Evolutionary conservation across 192 early-diverging fungal species (phyloP).

Genomic region (Coemansia sp.): DNA sequence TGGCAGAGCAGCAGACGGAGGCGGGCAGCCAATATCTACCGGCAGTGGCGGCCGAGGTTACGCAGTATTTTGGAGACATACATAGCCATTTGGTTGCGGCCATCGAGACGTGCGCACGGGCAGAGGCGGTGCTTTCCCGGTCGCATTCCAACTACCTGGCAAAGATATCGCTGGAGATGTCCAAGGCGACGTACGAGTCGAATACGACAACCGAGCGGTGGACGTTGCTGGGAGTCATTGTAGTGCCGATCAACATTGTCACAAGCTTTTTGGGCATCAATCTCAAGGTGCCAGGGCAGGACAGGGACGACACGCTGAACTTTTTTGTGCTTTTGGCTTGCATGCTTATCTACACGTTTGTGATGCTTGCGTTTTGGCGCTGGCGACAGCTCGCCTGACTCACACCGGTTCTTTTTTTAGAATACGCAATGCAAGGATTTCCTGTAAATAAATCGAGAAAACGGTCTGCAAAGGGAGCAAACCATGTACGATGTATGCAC

Average conservation of each 20-base stretch:
- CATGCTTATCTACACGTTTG: slow-evolving; percentile 35
- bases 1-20: slow-evolving; percentile 31
- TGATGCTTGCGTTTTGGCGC: slow-evolving; percentile 52
- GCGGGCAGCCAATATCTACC: neutral
- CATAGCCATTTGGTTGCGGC: slow-evolving; percentile 41
- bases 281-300: slow-evolving; percentile 68
- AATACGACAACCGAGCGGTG: slow-evolving; percentile 50
- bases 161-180: slow-evolving; percentile 73
- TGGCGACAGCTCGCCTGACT: slow-evolving; percentile 35
- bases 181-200: slow-evolving; percentile 39
- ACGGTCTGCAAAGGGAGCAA: neutral
- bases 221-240: slow-evolving; percentile 53
- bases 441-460: slow-evolving; percentile 1
- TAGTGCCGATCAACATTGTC: slow-evolving; percentile 54
- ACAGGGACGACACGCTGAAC: slow-evolving; percentile 56
- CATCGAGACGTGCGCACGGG: slow-evolving; percentile 37
- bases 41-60: slow-evolving; percentile 35
- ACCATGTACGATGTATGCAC: slow-evolving; percentile 1
- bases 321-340: slow-evolving; percentile 51
- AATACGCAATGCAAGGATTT: neutral
- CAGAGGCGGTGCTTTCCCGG: slow-evolving; percentile 65
- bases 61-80: slow-evolving; percentile 53
- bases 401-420: neutral
- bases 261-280: slow-evolving; percentile 70
- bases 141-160: slow-evolving; percentile 77